Evolutionary conservation across 208 protist genomes (phyloP).

Genomic region (Angomonas ambiguus): DNA sequence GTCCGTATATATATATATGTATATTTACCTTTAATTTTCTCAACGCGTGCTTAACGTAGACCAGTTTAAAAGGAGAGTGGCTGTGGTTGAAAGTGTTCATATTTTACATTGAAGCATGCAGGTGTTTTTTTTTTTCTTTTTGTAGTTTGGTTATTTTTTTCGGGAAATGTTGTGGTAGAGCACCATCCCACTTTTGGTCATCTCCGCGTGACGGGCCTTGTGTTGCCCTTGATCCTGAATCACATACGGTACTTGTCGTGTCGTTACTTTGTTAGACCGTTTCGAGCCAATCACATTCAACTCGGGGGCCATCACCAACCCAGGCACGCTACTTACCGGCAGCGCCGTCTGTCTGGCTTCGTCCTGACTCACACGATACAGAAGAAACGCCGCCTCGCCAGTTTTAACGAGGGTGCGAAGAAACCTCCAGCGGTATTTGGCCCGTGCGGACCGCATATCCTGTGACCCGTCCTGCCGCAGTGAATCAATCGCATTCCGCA

Average conservation of each 20-base stretch:
- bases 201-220: constrained; percentile 30
- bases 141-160: constrained; percentile 26
- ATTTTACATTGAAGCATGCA: not conserved
- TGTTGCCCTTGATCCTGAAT: constrained; percentile 14
- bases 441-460: constrained; percentile 27
- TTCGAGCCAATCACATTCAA: constrained; percentile 47
- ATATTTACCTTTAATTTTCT: too few relatives aligned
- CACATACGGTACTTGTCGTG: constrained; percentile 69
- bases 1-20: not conserved
- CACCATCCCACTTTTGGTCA: constrained; percentile 68
- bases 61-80: not conserved
- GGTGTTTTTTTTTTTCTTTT: not conserved
- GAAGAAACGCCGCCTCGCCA: constrained; percentile 66
- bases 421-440: constrained; percentile 70
- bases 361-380: constrained; percentile 56
- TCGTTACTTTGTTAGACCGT: constrained; percentile 44
- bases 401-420: constrained; percentile 73
- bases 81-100: too few relatives aligned
- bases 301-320: constrained; percentile 64
- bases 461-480: constrained; percentile 27
- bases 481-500: constrained; percentile 38
- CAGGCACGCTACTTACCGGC: constrained; percentile 47
- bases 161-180: constrained; percentile 44
- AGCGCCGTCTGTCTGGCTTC: constrained; percentile 47
- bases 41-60: not conserved